phyloP scores from a whole-genome alignment of 2,329 filamentous ascomycete genomes.

The Paraconiothyrium sp. region DNA sequence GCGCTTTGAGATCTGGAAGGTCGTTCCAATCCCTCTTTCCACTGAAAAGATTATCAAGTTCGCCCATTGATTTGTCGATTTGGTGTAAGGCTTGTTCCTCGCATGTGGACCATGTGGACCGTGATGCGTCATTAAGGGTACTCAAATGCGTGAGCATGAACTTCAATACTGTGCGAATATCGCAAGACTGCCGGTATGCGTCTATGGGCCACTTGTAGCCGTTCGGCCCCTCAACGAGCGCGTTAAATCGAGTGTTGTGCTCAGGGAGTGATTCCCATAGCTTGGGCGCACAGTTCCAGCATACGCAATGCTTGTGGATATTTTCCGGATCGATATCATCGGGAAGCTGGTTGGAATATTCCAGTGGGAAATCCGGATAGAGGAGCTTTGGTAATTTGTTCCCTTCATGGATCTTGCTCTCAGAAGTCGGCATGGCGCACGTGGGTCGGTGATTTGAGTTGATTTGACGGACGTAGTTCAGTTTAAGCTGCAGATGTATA shows the following conservation, averaged over 20 bases:
- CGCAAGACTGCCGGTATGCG: neutral
- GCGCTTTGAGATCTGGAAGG: neutral
- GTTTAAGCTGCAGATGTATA: no score
- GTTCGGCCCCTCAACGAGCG: neutral
- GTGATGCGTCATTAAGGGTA: neutral
- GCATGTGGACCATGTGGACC: neutral
- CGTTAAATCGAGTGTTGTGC: neutral
- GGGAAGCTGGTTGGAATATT: no score
- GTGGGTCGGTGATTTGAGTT: no score
- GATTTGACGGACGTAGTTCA: no score
- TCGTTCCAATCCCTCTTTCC: neutral
- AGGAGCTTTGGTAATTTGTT: no score
- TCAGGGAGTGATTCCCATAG: neutral
- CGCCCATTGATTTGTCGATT: neutral
- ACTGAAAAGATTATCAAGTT: neutral
- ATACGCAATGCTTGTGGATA: neutral
- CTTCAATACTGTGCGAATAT: neutral
- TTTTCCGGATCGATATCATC: no score
- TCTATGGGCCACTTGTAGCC: neutral
- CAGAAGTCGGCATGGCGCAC: no score
- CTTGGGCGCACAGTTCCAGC: neutral
- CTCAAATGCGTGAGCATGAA: neutral
- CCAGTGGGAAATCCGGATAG: no score
- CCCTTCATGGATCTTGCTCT: no score
- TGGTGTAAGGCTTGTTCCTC: neutral